Evolutionary conservation across 2,329 filamentous ascomycete genomes (phyloP), one percentile per base, ranked within the genome.

Genomic region (Coniochaeta pulveracea): DNA sequence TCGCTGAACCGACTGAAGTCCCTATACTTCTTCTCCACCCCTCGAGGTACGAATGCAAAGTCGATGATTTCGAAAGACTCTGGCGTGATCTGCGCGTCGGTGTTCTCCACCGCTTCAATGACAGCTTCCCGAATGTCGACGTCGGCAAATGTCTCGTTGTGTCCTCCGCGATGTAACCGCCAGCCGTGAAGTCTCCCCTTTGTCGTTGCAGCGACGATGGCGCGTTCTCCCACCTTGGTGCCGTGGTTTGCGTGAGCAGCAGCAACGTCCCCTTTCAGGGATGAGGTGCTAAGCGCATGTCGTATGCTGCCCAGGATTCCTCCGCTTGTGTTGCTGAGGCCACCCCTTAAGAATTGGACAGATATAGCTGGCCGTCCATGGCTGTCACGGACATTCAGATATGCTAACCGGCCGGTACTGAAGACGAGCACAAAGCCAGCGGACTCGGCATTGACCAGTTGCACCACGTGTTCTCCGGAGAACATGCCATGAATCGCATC

Each of bases 151-250:
- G 85, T 67, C 26, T 82, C 76, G 49, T 86, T 79, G 43, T 88
- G 84, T 21, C 88, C 88, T 39, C 83, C 84, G 54, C 89, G 85
- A 48, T 89, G 85, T 26, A 95, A 69, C 49, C 81, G 83, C 91
- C 91, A 98, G 6, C 80, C 70, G 46, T 93, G 80, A 17, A 98
- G 60, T 37, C 78, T 72, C 18, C 83, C 89, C 45, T 80, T 80
- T 34, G 76, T 70, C 2, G 86, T 91, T 10, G 80, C 76, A 23
- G 88, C 76, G 29, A 94, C 72, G 21, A 94, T 69, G 44, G 88
- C 85, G 50, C 88, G 78, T 55, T 95, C 86, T 16, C 86, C 88
- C 41, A 85, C 76, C 37, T 77, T 74, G 23, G 69, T 66, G 8
- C 80, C 77, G 34, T 72, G 67, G 26, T 84, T 83, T 17, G 85